Evolutionary conservation across 495 filamentous ascomycete genomes (phyloP).

Genomic region (Neurospora sp.): DNA sequence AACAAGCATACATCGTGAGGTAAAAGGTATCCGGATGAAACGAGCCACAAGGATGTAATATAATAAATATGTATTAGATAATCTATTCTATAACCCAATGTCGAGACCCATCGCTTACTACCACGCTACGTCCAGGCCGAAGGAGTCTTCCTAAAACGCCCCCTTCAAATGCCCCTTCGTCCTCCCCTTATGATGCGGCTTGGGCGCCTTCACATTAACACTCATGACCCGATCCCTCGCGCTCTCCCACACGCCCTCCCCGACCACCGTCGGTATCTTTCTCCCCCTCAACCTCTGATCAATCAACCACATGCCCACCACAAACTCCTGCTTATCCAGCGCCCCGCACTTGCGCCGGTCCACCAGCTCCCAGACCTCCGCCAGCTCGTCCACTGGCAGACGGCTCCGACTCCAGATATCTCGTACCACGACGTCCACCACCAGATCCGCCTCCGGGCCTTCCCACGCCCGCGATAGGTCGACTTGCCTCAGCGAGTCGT

Average conservation of each 20-base stretch:
- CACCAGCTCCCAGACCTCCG: constrained; percentile 79
- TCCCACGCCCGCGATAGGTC: constrained; percentile 7
- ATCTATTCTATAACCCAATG: not conserved
- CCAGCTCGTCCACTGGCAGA: constrained; percentile 56
- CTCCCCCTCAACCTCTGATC: constrained; percentile 81
- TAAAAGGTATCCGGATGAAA: not conserved
- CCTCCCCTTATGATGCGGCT: not conserved
- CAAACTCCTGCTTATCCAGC: constrained; percentile 72
- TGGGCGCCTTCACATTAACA: constrained; percentile 18
- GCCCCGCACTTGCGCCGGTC: constrained; percentile 50
- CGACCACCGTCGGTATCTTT: constrained; percentile 71
- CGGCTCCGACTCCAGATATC: constrained; percentile 81
- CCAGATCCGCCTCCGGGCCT: constrained; percentile 37
- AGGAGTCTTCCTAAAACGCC: not conserved
- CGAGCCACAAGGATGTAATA: not conserved
- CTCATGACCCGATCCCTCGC: constrained; percentile 46
- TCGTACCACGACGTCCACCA: constrained; percentile 68
- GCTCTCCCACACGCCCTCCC: constrained; percentile 79
- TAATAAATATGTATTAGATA: not conserved
- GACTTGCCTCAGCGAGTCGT: not conserved
- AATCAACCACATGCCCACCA: constrained; percentile 91
- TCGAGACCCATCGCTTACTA: not conserved
- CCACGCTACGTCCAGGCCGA: not conserved
- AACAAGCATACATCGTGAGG: not conserved
- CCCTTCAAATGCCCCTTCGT: not conserved